Evolutionary conservation across 257 asterid genomes (phyloP).

Genomic region (Solanum rostratum): DNA sequence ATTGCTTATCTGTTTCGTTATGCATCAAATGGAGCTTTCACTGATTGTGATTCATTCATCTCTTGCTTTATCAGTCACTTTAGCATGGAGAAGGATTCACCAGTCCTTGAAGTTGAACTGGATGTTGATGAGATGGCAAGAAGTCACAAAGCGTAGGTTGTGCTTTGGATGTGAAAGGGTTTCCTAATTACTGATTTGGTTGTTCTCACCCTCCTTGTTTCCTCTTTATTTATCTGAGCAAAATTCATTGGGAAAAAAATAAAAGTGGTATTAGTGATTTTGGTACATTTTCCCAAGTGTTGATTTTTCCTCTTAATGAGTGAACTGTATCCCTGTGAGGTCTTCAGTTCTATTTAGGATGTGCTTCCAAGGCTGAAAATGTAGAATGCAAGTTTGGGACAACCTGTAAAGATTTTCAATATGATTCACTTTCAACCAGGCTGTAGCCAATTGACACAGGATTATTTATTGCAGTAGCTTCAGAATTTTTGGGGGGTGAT

Average conservation of each 20-base stretch:
- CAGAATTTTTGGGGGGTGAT: not conserved
- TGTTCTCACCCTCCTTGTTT: not conserved
- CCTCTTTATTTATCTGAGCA: not conserved
- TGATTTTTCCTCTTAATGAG: not conserved
- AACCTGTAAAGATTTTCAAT: not conserved
- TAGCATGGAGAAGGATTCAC: constrained; percentile 41
- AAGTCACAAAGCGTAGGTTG: constrained; percentile 45
- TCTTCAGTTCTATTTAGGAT: not conserved
- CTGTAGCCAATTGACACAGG: not conserved
- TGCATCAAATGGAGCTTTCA: not conserved
- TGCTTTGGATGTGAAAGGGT: not conserved
- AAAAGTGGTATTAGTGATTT: not conserved
- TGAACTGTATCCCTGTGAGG: not conserved
- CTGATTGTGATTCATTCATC: not conserved
- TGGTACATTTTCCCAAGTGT: not conserved
- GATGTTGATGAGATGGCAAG: constrained; percentile 75
- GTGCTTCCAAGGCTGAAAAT: not conserved
- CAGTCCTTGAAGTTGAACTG: constrained; percentile 68
- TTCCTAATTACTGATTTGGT: not conserved
- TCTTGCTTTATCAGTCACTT: constrained; percentile 26
- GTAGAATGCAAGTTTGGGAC: not conserved
- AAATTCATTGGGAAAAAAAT: not conserved
- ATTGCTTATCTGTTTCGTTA: not conserved
- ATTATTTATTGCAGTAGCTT: not conserved
- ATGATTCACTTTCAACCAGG: not conserved